A percentile compares a stretch with the other conserved stretches of the same genome.
Evolutionary conservation across 306 rosid genomes (phyloP).

Genomic region (Mimosa pudica): DNA sequence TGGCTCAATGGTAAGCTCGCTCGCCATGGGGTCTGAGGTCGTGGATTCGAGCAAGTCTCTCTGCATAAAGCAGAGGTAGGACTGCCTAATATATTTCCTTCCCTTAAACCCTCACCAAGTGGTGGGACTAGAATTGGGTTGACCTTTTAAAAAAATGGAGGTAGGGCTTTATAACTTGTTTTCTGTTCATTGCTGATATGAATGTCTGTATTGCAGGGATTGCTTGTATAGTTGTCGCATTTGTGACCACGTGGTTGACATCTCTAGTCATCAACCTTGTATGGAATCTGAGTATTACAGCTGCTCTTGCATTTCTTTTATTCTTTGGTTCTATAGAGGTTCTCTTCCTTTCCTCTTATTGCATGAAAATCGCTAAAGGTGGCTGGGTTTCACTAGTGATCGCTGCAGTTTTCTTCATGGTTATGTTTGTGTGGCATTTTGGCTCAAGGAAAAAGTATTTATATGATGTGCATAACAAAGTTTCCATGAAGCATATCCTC

Average conservation of each 20-base stretch:
- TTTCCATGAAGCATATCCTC: slow-evolving; percentile 77
- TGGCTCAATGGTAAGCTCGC: no score
- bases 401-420: slow-evolving; percentile 56
- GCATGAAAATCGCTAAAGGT: slow-evolving; percentile 69
- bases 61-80: no score
- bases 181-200: slow-evolving; percentile 31
- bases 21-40: no score
- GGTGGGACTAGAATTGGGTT: no score
- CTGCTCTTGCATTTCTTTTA: slow-evolving; percentile 55
- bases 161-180: neutral
- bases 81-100: no score
- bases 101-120: no score
- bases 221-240: slow-evolving; percentile 58
- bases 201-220: slow-evolving; percentile 58
- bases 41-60: no score
- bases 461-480: slow-evolving; percentile 84
- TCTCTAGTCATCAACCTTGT: slow-evolving; percentile 77
- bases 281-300: slow-evolving; percentile 62
- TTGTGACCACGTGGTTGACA: slow-evolving; percentile 70
- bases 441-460: slow-evolving; percentile 77
- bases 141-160: no score
- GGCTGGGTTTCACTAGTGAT: slow-evolving; percentile 81
- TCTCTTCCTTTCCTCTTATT: slow-evolving; percentile 69
- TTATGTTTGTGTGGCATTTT: slow-evolving; percentile 89
- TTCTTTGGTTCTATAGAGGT: slow-evolving; percentile 69